Base-by-base conservation (phyloP, 2,329 filamentous ascomycete genomes). In the Aspergillus bombycis region DNA sequence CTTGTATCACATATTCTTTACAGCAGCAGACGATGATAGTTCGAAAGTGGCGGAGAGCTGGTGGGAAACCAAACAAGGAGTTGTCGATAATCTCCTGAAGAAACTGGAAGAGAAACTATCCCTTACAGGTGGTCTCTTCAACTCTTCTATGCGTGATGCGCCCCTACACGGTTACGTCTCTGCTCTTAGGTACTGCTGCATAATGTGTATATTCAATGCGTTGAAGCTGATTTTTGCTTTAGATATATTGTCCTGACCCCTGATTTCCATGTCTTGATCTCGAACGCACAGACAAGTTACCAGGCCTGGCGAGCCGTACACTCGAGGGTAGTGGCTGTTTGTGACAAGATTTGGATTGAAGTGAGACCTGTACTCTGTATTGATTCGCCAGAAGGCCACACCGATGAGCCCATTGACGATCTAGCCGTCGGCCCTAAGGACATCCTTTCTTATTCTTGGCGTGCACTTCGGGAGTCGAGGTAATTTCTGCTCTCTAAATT, bases 391-490 rank as follows among this genome's bases (percentile, higher is more conserved):
- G 95, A 99, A 78, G 94, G 94, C 0, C 89, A 95, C 75, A 81
- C 74, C 0, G 81, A 86, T 74, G 70, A 84, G 63, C 70, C 83
- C 58, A 70, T 89, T 0, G 88, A 94, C 58, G 91, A 94, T 30
- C 77, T 92, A n/a, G 87, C 91, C 19, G 85, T 90, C 5, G 91
- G 89, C 1, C 83, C 93, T 0, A 98, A 97, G 74, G 93, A 96
- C 70, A 85, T 96, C 21, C 79, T 99, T 54, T 98, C 94, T 68
- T 99, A 95, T 76, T 97, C 93, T 66, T 99, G 97, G 85, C 88
- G 95, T 70, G 92, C 93, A 7, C 84, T 97, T n/a, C 94, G 97
- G 66, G 95, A 99, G 79, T 92, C 94, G 28, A 97, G 92, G 91
- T 93, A 80, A 65, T 79, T 61, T 23, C 45, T 16, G 36, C 21